A percentile compares a stretch with the other conserved stretches of the same genome.
These are phyloP conservation scores for Lipomyces mesembrius DNA, from an alignment of 805 yeast genomes.

Conservation along the genomic window DNA sequence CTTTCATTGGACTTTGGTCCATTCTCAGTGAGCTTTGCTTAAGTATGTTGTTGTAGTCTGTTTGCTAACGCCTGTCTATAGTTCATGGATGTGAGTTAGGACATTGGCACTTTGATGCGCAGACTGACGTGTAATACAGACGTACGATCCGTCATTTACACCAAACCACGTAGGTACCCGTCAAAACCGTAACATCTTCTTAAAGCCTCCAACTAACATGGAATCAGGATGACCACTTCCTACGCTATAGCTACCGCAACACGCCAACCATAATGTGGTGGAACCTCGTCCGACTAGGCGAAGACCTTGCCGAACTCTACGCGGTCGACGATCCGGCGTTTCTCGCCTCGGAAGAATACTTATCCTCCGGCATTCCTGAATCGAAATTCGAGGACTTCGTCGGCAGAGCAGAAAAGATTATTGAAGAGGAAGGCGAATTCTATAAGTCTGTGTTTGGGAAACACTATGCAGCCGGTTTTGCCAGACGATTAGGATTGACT, in stretches of 20 bases:
- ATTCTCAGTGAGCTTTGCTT: constrained; percentile 56
- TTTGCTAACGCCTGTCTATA: neutral
- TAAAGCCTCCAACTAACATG: neutral
- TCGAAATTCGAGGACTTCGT: constrained; percentile 59
- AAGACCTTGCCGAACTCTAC: constrained; percentile 76
- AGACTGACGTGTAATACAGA: constrained; percentile 47
- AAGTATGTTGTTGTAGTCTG: constrained; percentile 59
- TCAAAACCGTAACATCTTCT: neutral
- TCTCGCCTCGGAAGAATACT: constrained; percentile 33
- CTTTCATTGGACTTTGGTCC: constrained; percentile 94
- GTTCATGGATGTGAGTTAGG: constrained; percentile 35
- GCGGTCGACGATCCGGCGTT: constrained; percentile 59
- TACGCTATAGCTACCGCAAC: constrained; percentile 78
- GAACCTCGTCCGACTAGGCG: constrained; percentile 85
- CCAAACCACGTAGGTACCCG: constrained; percentile 63
- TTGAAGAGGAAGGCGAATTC: constrained; percentile 65
- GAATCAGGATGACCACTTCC: constrained; percentile 62
- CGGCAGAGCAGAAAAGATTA: constrained; percentile 65
- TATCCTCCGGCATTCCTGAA: constrained; percentile 51
- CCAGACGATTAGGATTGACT: constrained; percentile 69
- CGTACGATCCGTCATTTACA: constrained; percentile 77
- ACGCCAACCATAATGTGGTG: constrained; percentile 91
- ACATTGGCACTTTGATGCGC: neutral
- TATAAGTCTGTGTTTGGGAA: constrained; percentile 66
- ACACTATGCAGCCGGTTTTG: constrained; percentile 61